These are phyloP conservation scores for Penicillium rolfsii DNA, from an alignment of 2,329 filamentous ascomycete species.

Conservation along the genomic window DNA sequence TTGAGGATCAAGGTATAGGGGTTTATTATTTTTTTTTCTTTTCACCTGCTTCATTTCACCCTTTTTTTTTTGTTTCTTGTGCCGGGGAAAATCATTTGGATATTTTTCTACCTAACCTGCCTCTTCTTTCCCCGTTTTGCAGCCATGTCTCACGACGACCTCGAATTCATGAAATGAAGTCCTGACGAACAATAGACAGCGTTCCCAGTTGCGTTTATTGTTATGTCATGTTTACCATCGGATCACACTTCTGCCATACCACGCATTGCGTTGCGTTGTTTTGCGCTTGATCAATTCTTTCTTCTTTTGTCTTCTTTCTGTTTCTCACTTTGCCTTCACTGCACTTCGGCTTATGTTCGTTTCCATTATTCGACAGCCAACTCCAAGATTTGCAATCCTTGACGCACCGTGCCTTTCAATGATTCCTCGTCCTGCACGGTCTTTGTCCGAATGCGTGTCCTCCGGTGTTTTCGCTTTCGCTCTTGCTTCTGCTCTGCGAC, in stretches of 20 bases:
- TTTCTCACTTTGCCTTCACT: background rate
- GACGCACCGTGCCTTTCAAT: background rate
- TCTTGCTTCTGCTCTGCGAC: background rate
- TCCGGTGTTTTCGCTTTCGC: background rate
- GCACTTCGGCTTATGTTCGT: background rate
- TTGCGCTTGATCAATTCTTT: background rate
- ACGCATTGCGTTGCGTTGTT: background rate
- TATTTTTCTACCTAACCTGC: background rate
- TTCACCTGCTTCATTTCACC: background rate
- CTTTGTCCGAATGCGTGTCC: background rate
- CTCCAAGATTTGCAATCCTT: background rate
- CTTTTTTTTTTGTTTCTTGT: background rate
- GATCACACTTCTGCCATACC: background rate
- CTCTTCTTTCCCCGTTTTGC: background rate
- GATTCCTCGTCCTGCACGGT: background rate
- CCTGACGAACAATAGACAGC: slow-evolving; percentile 39
- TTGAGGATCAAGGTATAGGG: background rate
- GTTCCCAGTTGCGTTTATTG: slow-evolving; percentile 26
- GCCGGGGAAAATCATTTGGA: too few relatives aligned
- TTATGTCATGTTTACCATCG: slow-evolving; percentile 11
- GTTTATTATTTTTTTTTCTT: background rate
- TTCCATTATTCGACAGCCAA: background rate
- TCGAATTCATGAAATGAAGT: slow-evolving; percentile 26
- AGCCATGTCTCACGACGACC: slow-evolving; percentile 7
- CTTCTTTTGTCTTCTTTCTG: background rate